phyloP scores from a whole-genome alignment of 805 yeast genomes.

The Ogataea siamensis region DNA sequence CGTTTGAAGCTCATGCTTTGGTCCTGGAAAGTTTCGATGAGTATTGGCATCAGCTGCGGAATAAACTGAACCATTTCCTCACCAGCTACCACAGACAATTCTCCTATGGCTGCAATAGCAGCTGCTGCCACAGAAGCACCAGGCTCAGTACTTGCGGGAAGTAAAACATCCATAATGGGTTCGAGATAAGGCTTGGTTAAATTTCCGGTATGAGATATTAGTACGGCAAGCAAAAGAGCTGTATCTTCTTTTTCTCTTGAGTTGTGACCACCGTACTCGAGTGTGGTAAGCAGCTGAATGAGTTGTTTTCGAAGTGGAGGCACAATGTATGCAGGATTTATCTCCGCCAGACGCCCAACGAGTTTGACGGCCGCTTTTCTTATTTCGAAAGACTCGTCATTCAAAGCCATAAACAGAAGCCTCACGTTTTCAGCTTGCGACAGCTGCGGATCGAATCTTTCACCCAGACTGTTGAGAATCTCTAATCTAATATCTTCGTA shows the following conservation, averaged over 20 bases:
- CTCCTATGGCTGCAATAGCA: conserved; percentile 85
- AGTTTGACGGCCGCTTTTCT: conserved; percentile 74
- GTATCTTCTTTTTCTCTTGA: conserved; percentile 79
- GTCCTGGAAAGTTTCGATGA: conserved; percentile 85
- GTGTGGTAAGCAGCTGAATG: conserved; percentile 78
- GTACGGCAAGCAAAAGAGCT: conserved; percentile 67
- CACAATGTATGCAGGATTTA: conserved; percentile 93
- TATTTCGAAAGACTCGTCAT: conserved; percentile 85
- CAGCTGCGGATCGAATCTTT: conserved; percentile 82
- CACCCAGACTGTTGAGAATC: conserved; percentile 69
- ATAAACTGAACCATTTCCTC: conserved; percentile 74
- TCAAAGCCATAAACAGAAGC: conserved; percentile 79
- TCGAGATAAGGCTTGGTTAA: conserved; percentile 88
- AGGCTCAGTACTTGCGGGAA: conserved; percentile 70
- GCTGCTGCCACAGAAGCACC: conserved; percentile 84
- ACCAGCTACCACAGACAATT: conserved; percentile 83
- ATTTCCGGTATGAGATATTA: conserved; percentile 75
- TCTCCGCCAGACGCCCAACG: conserved; percentile 78
- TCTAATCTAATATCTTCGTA: conserved; percentile 80
- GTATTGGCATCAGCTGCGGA: conserved; percentile 77
- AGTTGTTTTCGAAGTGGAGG: conserved; percentile 87
- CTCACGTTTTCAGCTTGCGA: conserved; percentile 92
- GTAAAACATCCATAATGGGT: conserved; percentile 81
- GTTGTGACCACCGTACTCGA: conserved; percentile 77
- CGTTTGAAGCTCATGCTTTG: conserved; percentile 86